Conservation (phyloP, 495 filamentous ascomycete species). For the Sordaria brevicollis region DNA sequence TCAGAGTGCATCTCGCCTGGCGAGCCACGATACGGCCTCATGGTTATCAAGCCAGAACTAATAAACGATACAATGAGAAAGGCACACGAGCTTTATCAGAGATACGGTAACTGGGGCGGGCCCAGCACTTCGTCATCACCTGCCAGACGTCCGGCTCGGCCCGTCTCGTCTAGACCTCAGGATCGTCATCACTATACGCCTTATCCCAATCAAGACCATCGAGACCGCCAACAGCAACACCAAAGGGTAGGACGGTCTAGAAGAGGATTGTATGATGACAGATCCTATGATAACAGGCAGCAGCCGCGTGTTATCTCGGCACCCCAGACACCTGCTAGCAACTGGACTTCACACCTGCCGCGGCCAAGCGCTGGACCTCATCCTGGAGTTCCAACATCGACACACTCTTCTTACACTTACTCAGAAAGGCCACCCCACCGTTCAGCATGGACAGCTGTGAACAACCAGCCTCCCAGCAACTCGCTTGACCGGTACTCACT, state of each 20-base stretch:
- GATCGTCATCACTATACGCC: background rate
- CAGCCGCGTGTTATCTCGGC: slow-evolving; percentile 5
- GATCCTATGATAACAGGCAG: slow-evolving; percentile 17
- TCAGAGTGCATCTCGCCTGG: slow-evolving; percentile 53
- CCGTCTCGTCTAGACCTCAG: slow-evolving; percentile 6
- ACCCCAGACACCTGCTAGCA: slow-evolving; percentile 28
- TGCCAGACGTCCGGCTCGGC: slow-evolving; percentile 1
- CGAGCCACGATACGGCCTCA: slow-evolving; percentile 47
- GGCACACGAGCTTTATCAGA: slow-evolving; percentile 28
- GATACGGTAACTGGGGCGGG: background rate
- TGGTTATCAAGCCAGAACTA: slow-evolving; percentile 56
- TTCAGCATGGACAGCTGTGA: slow-evolving; percentile 8
- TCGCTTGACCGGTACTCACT: slow-evolving; percentile 1
- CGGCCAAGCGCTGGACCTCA: background rate
- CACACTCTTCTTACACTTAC: background rate
- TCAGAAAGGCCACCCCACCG: background rate
- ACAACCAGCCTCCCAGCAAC: slow-evolving; percentile 1
- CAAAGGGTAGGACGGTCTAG: background rate
- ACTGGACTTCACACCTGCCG: background rate
- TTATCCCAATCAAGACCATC: slow-evolving; percentile 1
- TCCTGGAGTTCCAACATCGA: background rate
- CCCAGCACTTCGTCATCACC: background rate
- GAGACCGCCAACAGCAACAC: slow-evolving; percentile 2
- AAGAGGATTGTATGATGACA: slow-evolving; percentile 3
- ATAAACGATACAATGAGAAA: slow-evolving; percentile 44